A percentile compares a stretch with the other conserved stretches of the same genome.
Evolutionary conservation across 2,329 filamentous ascomycete species (phyloP).

Genomic region (Pleomassaria siparia): DNA sequence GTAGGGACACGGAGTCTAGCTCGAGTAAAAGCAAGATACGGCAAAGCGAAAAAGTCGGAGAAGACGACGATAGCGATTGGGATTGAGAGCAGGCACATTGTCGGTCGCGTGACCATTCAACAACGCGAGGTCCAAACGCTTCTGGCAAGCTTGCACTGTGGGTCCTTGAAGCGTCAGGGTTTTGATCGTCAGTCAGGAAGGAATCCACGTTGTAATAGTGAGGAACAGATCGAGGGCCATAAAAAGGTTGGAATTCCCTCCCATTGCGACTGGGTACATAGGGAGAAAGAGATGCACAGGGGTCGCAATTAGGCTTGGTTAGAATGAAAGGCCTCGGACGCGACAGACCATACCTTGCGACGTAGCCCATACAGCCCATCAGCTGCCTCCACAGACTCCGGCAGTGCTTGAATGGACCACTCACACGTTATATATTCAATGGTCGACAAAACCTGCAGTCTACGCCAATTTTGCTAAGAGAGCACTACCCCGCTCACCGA

Average conservation of each 20-base stretch:
- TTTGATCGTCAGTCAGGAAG: background rate
- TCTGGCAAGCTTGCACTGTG: background rate
- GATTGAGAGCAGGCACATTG: constrained; percentile 48
- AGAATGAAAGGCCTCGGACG: background rate
- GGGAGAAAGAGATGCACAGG: background rate
- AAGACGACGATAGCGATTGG: constrained; percentile 59
- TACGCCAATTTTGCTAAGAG: background rate
- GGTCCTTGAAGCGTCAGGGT: background rate
- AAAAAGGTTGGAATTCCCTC: background rate
- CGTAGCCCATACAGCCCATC: background rate
- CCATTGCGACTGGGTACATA: too few species aligned
- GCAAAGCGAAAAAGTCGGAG: constrained; percentile 34
- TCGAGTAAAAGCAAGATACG: constrained; percentile 57
- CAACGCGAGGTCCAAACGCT: background rate
- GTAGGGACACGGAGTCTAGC: constrained; percentile 57
- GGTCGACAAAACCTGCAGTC: background rate
- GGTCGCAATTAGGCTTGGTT: background rate
- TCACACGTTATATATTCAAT: background rate
- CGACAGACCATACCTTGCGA: background rate
- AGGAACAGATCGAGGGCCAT: too few species aligned
- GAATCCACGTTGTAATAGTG: too few species aligned
- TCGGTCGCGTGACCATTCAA: background rate
- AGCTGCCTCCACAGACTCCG: background rate
- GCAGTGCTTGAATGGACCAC: constrained; percentile 3
- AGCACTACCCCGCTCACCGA: constrained; percentile 3